phyloP scores from a whole-genome alignment of 495 filamentous ascomycete species.

The Neurospora cerealis region DNA sequence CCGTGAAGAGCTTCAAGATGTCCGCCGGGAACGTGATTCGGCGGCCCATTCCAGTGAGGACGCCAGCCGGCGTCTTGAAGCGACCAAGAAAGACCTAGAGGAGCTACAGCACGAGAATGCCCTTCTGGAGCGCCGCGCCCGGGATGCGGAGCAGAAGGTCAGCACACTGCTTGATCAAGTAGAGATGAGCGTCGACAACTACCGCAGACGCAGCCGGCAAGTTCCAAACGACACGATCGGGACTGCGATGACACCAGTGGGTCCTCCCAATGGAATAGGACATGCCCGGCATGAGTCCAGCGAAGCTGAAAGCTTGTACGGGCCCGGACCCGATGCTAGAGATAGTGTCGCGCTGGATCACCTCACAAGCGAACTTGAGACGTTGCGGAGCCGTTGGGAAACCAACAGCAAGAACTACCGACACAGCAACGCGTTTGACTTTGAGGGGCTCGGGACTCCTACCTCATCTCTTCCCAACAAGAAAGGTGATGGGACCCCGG shows the following conservation, averaged over 20 bases:
- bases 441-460: constrained; percentile 46
- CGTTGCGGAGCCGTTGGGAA: constrained; percentile 85
- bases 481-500: constrained; percentile 39
- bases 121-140: constrained; percentile 66
- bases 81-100: constrained; percentile 60
- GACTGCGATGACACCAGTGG: neutral
- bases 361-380: constrained; percentile 83
- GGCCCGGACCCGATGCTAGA: constrained; percentile 38
- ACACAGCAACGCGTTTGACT: constrained; percentile 75
- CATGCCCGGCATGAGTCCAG: constrained; percentile 54
- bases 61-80: constrained; percentile 46
- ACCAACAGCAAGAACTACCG: constrained; percentile 90
- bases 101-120: constrained; percentile 73
- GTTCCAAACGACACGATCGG: constrained; percentile 19
- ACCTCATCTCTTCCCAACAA: neutral
- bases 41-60: constrained; percentile 47
- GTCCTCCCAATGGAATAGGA: constrained; percentile 16
- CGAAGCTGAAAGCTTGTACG: constrained; percentile 38
- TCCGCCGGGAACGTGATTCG: constrained; percentile 58
- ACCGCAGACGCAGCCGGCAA: constrained; percentile 57
- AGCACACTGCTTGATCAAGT: constrained; percentile 89
- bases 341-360: constrained; percentile 84
- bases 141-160: constrained; percentile 88
- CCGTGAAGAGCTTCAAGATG: constrained; percentile 52
- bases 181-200: constrained; percentile 85